Conservation (phyloP, 352 stramenopile species). For the Phytophthora cajani region DNA sequence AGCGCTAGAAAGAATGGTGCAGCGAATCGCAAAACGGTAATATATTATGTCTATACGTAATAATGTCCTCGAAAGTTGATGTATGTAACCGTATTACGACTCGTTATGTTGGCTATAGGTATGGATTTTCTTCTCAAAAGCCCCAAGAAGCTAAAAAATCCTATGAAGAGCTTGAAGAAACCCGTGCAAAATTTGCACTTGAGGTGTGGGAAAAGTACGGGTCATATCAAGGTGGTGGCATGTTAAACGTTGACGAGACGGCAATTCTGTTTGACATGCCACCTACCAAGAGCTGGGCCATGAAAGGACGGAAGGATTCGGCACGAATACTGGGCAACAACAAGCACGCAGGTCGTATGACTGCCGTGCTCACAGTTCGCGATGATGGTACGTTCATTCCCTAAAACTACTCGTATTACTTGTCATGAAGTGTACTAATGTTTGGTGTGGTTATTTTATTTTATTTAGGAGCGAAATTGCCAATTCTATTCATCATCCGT, state of each 20-base stretch:
- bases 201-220: constrained; percentile 2
- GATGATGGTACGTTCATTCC: constrained; percentile 6
- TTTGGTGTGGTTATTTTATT: neutral
- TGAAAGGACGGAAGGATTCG: constrained; percentile 3
- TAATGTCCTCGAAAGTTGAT: neutral
- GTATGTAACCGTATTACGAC: neutral
- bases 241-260: constrained; percentile 15
- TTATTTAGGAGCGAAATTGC: constrained; percentile 11
- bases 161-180: constrained; percentile 2
- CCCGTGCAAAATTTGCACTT: constrained; percentile 3
- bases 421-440: neutral
- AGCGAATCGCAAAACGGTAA: too few species aligned
- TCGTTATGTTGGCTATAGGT: neutral
- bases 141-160: constrained; percentile 1
- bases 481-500: constrained; percentile 3
- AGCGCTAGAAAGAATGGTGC: too few species aligned
- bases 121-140: constrained; percentile 5
- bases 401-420: neutral
- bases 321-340: neutral
- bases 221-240: neutral
- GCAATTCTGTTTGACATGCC: constrained; percentile 10
- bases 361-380: neutral
- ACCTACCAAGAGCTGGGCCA: constrained; percentile 4
- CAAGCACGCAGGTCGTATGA: too few species aligned
- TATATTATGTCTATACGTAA: too few species aligned